Base-by-base conservation (phyloP, 345 rosid genomes). In the Populus alba region DNA sequence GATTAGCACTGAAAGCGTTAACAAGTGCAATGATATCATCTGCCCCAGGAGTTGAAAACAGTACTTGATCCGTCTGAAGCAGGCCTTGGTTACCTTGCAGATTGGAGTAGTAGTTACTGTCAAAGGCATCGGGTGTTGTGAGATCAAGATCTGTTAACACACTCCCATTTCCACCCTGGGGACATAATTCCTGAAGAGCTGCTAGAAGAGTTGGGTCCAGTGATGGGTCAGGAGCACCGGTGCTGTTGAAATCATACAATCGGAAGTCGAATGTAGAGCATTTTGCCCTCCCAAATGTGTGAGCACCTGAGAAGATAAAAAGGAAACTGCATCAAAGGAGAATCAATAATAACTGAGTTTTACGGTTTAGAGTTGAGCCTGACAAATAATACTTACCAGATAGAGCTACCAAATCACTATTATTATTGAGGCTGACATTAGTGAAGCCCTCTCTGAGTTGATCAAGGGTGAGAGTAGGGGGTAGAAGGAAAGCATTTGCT, bases 251-350 rank as follows among this genome's bases (percentile, higher is more conserved):
- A 77, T 89, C 79, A 85, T 77, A 90, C 33, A 92, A 75, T 1
- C 96, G 78, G 3, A n/a, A n/a, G 3, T 0, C 15, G 79, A 92
- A 88, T 0, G 77, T 67, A 15, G 17, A 6, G 22, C 94, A 92
- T 29, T 70, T 79, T 18, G 78, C 90, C 66, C 96, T 78, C 4
- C 96, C 96, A 79, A 90, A 90, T 10, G 96, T 92, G 76, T 92
- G 94, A 3, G 85, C 94, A 45, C 96, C 94, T 92, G 75, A 53
- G 17, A 38, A 37, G 66, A 29, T 23, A 41, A 7, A 1, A 1
- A 2, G 8, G 8, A 23, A 27, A 63, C 13, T 4, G 5, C 31
- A 13, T 4, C 67, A 63, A 11, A 25, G 35, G 2, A 16, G 12
- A 61, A 61, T 11, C 10, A 61, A 7, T 8, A 0, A 61, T 18